Percentiles rank a stretch among this genome's conserved stretches.
Conservation (phyloP, 176 grass and related monocot species). For the Alopecurus myosuroides region DNA sequence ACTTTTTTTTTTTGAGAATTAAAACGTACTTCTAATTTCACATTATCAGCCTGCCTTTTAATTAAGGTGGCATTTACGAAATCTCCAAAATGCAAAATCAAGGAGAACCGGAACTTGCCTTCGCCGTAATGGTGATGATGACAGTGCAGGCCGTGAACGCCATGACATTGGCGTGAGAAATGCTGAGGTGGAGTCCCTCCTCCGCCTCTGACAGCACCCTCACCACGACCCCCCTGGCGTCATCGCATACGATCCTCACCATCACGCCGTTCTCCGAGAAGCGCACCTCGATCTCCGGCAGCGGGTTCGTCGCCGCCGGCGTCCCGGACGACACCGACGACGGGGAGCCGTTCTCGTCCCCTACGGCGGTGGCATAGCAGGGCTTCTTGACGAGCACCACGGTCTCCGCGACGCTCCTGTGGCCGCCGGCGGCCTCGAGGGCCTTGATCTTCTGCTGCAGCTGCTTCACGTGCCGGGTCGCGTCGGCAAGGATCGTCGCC, state of each 20-base stretch:
- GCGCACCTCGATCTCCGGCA: conserved; percentile 53
- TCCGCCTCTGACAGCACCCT: conserved; percentile 57
- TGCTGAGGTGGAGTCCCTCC: conserved; percentile 32
- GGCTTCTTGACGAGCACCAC: conserved; percentile 41
- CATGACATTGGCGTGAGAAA: conserved; percentile 56
- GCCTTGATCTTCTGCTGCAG: conserved; percentile 52
- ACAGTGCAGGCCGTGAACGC: conserved; percentile 39
- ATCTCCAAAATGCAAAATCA: not conserved
- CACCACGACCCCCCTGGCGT: conserved; percentile 41
- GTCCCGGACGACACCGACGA: not conserved
- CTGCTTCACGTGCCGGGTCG: conserved; percentile 50
- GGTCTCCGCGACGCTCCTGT: conserved; percentile 16
- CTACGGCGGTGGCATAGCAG: not conserved
- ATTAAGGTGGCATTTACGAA: not conserved
- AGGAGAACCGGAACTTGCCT: conserved; percentile 35
- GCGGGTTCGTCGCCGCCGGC: not conserved
- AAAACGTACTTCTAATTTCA: not conserved
- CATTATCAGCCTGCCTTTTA: not conserved
- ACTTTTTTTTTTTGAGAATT: too few species aligned
- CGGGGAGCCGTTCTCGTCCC: not conserved
- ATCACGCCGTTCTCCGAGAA: conserved; percentile 45
- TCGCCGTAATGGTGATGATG: conserved; percentile 49
- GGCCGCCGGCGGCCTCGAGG: conserved; percentile 22
- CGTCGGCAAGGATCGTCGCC: conserved; percentile 64
- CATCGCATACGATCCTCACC: conserved; percentile 49